Percentiles rank a stretch among this genome's conserved stretches.
phyloP scores from a whole-genome alignment of 1,284 basidiomycete species.

The Irpex sp. region DNA sequence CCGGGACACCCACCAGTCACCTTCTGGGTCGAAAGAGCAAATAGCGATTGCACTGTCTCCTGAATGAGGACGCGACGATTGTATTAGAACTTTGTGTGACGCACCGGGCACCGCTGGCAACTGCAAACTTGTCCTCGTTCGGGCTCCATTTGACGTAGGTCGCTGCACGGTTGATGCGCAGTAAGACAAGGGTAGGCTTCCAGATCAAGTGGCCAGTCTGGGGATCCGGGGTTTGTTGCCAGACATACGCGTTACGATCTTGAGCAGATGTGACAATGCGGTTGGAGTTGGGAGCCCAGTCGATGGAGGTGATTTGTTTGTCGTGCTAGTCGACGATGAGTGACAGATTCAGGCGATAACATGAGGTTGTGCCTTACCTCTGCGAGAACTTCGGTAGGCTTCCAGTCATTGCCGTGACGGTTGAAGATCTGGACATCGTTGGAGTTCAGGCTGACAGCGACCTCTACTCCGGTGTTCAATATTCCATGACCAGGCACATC shows the following conservation, averaged over 20 bases:
- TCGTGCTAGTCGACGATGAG: constrained; percentile 69
- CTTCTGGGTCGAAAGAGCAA: constrained; percentile 94
- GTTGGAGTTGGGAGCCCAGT: constrained; percentile 97
- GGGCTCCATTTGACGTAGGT: constrained; percentile 97
- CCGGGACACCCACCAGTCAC: constrained; percentile 99
- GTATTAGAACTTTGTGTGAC: constrained; percentile 19
- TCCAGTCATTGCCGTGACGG: constrained; percentile 71
- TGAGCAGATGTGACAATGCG: constrained; percentile 98
- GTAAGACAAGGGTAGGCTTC: constrained; percentile 96
- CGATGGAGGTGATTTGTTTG: constrained; percentile 96
- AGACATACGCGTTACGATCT: constrained; percentile 98
- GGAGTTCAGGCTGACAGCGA: constrained; percentile 90
- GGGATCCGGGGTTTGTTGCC: constrained; percentile 79
- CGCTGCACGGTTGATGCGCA: constrained; percentile 94
- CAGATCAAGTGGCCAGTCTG: constrained; percentile 70
- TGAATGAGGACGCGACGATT: constrained; percentile 24
- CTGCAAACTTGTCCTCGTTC: constrained; percentile 98
- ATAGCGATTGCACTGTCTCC: constrained; percentile 75
- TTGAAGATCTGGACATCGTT: constrained; percentile 86
- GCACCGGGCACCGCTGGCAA: constrained; percentile 91
- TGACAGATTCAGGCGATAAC: not conserved
- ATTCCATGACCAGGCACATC: constrained; percentile 2
- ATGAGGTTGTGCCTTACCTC: constrained; percentile 56
- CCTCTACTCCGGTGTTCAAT: constrained; percentile 49
- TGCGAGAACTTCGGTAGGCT: constrained; percentile 73